These are phyloP conservation scores for Termitomyces sp. DNA, from an alignment of 768 basidiomycete species.

Conservation along the genomic window DNA sequence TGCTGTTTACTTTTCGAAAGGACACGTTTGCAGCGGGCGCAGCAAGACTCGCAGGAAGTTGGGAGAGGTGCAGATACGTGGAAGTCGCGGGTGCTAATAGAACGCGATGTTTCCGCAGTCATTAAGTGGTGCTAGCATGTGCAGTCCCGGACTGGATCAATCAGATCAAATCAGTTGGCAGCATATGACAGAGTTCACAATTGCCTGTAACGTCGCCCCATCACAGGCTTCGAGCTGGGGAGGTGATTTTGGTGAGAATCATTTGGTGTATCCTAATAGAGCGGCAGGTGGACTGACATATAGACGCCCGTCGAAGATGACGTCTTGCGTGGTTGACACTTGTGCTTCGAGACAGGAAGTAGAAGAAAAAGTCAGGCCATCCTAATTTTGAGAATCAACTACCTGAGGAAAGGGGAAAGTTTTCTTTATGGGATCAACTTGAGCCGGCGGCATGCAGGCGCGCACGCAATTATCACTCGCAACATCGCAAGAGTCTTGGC, in stretches of 20 bases:
- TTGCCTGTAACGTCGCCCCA: not conserved
- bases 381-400: not conserved
- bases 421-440: not conserved
- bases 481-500: not conserved
- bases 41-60: not conserved
- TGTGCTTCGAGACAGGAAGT: not conserved
- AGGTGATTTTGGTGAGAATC: not conserved
- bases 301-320: conserved; percentile 7
- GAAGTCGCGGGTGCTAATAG: not conserved
- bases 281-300: not conserved
- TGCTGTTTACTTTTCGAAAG: not conserved
- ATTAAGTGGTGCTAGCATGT: not conserved
- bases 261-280: conserved; percentile 6
- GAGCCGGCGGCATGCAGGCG: not conserved
- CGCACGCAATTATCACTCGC: not conserved
- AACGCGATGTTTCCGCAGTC: not conserved
- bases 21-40: conserved; percentile 12
- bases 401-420: not conserved
- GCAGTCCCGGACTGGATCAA: not conserved
- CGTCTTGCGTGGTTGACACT: not conserved
- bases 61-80: conserved; percentile 3
- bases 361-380: not conserved
- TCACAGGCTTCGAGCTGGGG: not conserved
- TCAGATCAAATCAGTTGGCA: not conserved
- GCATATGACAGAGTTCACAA: not conserved